Evolutionary conservation across 805 yeast genomes (phyloP), one percentile per base, ranked within the genome.

Genomic region (Candida rishiriensis): DNA sequence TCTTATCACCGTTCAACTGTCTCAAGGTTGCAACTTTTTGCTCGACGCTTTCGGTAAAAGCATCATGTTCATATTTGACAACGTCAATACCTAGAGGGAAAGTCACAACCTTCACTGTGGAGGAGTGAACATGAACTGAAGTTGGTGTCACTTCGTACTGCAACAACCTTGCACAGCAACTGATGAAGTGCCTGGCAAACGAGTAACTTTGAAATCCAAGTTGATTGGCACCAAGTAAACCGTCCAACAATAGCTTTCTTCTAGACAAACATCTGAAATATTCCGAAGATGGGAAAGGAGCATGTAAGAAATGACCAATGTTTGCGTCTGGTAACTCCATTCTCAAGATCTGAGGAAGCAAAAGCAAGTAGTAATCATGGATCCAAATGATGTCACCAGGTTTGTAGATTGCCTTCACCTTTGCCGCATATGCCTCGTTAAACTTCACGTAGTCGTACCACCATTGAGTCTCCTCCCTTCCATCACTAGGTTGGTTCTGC

Each of bases 271-370:
- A 86, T 49, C 97, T 76, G 68, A 93, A 88, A 63, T 90, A 89
- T 65, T 93, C 99, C 14, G 89, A 83, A 21, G 96, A 82, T 11
- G 97, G 97, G 74, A 91, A 90, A n/a, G 97, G 96, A 3, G 88
- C 77, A 63, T 90, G 97, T 52, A 90, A 66, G 64, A 78, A 89
- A 42, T 86, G 78, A 12, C 91, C 93, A 51, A 90, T 84, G 48
- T 71, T 71, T 6, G 87, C 85, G 44, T 83, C 78, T 2, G 88
- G 88, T 40, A 84, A 71, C 56, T 77, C 79, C 85, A 83, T 81
- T 52, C 96, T 75, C 51, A 90, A 67, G 63, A 90, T 72, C 59
- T 85, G 93, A 2, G 97, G 97, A 46, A 90, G 69, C 36, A 90
- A 67, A 49, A 89, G 65, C 48, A 90, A 68, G 58, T 90, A 88